These are phyloP conservation scores for Pseudogymnoascus sp. DNA, from an alignment of 2,329 filamentous ascomycete genomes.

Conservation along the genomic window DNA sequence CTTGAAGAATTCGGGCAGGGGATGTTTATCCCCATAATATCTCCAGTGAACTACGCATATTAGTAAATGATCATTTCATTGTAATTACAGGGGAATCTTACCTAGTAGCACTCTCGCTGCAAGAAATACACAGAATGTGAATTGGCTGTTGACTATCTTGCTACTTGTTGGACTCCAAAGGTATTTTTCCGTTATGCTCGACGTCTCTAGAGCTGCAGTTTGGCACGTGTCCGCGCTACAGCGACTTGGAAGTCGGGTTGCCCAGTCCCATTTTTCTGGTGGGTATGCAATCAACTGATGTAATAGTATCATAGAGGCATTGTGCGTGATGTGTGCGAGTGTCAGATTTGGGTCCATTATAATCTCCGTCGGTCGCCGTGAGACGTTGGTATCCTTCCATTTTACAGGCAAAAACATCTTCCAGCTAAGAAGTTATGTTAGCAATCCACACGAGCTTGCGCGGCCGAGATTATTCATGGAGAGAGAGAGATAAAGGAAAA, in stretches of 20 bases:
- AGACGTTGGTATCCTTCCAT: conserved; percentile 34
- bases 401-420: conserved; percentile 39
- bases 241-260: conserved; percentile 23
- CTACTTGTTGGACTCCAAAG: conserved; percentile 20
- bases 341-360: conserved; percentile 32
- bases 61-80: not conserved
- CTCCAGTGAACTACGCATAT: conserved; percentile 20
- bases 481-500: not conserved
- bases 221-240: conserved; percentile 29
- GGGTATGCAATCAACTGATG: conserved; percentile 31
- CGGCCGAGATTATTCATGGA: not conserved
- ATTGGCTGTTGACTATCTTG: conserved; percentile 22
- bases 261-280: conserved; percentile 18
- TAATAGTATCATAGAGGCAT: conserved; percentile 30
- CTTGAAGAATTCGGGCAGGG: conserved; percentile 22
- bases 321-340: conserved; percentile 31
- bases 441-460: not conserved
- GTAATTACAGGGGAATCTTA: conserved; percentile 11
- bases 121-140: conserved; percentile 28
- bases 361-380: conserved; percentile 20
- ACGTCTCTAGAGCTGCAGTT: conserved; percentile 26
- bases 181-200: conserved; percentile 28
- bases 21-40: conserved; percentile 17
- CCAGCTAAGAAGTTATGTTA: conserved; percentile 28
- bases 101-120: conserved; percentile 26